These are phyloP conservation scores for Coleophoma cylindrospora DNA, from an alignment of 2,329 filamentous ascomycete genomes.

Conservation along the genomic window DNA sequence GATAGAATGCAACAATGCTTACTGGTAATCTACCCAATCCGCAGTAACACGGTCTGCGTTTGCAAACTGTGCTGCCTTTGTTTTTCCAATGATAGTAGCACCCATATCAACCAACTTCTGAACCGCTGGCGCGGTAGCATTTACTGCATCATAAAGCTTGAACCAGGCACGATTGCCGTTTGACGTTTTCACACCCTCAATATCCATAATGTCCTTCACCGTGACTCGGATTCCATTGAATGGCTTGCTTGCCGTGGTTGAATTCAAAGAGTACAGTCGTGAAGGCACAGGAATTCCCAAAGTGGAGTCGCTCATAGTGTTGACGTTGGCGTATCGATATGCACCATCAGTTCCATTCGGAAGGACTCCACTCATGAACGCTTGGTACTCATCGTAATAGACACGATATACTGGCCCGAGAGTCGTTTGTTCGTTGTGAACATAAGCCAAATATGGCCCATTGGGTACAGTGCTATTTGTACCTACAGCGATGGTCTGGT, in stretches of 20 bases:
- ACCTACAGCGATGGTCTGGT: no score
- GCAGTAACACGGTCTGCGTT: neutral
- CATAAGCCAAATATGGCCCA: no score
- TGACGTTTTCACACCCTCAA: neutral
- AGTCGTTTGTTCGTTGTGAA: no score
- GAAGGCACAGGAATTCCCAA: neutral
- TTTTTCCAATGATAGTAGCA: neutral
- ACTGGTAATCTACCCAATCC: constrained; percentile 9
- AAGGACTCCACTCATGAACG: no score
- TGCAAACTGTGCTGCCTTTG: neutral
- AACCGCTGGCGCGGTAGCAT: neutral
- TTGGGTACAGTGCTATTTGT: no score
- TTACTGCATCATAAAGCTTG: neutral
- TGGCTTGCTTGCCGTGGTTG: neutral
- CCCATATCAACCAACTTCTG: neutral
- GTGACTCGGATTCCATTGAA: neutral
- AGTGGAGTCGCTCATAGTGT: neutral
- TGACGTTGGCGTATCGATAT: no score
- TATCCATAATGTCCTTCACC: neutral
- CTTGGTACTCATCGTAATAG: no score
- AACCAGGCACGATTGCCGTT: neutral
- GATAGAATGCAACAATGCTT: no score
- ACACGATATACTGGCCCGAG: no score
- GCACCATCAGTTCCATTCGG: no score
- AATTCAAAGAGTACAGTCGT: neutral